Percentiles rank a stretch among this genome's conserved stretches.
These are phyloP conservation scores for Athelia sp. DNA, from an alignment of 1,284 basidiomycete genomes.

Conservation along the genomic window DNA sequence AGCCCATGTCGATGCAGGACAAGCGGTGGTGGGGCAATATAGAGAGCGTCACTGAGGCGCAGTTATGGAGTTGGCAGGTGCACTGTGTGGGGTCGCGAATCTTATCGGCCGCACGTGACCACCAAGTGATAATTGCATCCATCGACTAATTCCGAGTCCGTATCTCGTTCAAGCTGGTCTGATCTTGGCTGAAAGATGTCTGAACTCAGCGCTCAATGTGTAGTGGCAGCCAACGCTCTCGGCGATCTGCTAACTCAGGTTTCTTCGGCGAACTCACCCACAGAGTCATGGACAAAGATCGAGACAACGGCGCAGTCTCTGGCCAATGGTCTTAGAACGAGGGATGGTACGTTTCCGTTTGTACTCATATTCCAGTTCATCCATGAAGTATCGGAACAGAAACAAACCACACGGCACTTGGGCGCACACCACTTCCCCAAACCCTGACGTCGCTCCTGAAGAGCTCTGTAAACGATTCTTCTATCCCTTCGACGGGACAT, in stretches of 20 bases:
- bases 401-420: conserved; percentile 68
- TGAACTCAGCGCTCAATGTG: background rate
- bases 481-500: conserved; percentile 38
- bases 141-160: no score
- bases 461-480: conserved; percentile 43
- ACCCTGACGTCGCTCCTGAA: conserved; percentile 57
- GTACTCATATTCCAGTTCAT: background rate
- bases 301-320: conserved; percentile 48
- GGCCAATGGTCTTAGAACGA: conserved; percentile 57
- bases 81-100: no score
- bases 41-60: no score
- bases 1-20: background rate
- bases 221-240: conserved; percentile 5
- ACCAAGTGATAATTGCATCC: no score
- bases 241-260: conserved; percentile 29
- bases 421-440: conserved; percentile 57
- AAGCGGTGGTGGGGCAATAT: background rate
- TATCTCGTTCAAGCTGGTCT: background rate
- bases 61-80: no score
- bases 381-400: conserved; percentile 29
- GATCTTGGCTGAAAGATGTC: background rate
- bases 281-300: conserved; percentile 46
- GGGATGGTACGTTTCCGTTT: conserved; percentile 35
- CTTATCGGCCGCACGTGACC: no score
- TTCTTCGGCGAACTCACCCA: conserved; percentile 18